Evolutionary conservation across 2,329 filamentous ascomycete genomes (phyloP).

Genomic region (Aspergillus calidoustus): DNA sequence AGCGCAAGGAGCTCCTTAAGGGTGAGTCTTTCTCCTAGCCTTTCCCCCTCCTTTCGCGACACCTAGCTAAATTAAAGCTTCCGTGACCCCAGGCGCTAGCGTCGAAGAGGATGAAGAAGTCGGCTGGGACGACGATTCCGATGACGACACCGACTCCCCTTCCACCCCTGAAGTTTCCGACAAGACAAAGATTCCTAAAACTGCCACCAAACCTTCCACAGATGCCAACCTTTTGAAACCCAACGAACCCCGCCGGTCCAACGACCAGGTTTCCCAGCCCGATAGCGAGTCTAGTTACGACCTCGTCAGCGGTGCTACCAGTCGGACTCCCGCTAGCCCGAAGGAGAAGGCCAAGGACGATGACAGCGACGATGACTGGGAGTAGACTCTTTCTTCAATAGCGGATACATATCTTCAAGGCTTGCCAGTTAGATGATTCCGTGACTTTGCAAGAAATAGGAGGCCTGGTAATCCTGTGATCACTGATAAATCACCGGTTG

Average conservation of each 20-base stretch:
- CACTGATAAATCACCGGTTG: background rate
- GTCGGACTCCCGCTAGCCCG: conserved; percentile 73
- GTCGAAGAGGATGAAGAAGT: conserved; percentile 73
- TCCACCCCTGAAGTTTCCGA: conserved; percentile 49
- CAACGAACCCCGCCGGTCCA: conserved; percentile 69
- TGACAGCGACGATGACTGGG: conserved; percentile 78
- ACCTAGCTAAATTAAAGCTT: conserved; percentile 12
- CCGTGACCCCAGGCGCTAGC: conserved; percentile 41
- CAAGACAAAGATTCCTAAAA: conserved; percentile 33
- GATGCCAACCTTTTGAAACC: conserved; percentile 61
- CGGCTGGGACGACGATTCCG: conserved; percentile 73
- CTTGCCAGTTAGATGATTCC: background rate
- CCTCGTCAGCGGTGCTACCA: conserved; percentile 80
- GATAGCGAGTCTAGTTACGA: conserved; percentile 98
- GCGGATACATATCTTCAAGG: background rate
- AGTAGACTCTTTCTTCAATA: conserved; percentile 51
- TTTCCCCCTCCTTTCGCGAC: background rate
- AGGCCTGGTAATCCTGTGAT: background rate
- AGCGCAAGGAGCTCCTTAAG: conserved; percentile 86
- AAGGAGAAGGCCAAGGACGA: conserved; percentile 56
- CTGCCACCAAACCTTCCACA: conserved; percentile 37
- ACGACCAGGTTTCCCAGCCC: conserved; percentile 86
- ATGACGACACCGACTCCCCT: conserved; percentile 54
- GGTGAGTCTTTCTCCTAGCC: conserved; percentile 59
- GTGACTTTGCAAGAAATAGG: background rate